phyloP scores from a whole-genome alignment of 2,329 filamentous ascomycete genomes.

The Cadophora gregata region DNA sequence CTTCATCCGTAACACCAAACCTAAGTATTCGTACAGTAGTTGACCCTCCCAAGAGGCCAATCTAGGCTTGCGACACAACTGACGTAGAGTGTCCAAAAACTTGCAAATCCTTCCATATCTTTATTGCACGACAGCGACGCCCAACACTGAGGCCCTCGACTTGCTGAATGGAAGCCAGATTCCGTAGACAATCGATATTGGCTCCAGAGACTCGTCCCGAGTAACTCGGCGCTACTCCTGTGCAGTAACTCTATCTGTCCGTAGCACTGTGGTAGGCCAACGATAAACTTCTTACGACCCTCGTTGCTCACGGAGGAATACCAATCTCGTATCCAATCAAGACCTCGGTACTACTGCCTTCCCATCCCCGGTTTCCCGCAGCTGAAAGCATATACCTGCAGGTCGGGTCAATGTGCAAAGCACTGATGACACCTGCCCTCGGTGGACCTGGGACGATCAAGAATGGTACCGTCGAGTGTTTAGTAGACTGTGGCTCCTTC shows the following conservation, averaged over 20 bases:
- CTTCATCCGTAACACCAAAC: background rate
- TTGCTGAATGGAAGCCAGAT: background rate
- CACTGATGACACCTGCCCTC: slow-evolving; percentile 83
- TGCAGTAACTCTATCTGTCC: background rate
- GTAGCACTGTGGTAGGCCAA: too few relatives aligned
- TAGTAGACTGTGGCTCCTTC: slow-evolving; percentile 64
- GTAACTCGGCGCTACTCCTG: too few relatives aligned
- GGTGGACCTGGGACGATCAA: slow-evolving; percentile 91
- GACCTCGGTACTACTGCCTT: slow-evolving; percentile 87
- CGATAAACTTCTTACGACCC: background rate
- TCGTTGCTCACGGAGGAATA: slow-evolving; percentile 27
- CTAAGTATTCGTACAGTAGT: background rate
- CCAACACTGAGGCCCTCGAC: background rate
- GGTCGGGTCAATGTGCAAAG: slow-evolving; percentile 85
- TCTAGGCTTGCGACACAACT: background rate
- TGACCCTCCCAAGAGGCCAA: background rate
- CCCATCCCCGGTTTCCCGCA: slow-evolving; percentile 93
- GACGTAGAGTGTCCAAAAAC: background rate
- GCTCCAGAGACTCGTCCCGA: background rate
- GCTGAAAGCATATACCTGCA: slow-evolving; percentile 91
- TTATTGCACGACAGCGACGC: background rate
- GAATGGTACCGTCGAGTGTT: slow-evolving; percentile 86
- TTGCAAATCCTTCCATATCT: background rate
- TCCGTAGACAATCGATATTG: background rate
- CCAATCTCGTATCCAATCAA: slow-evolving; percentile 91